Percentiles rank a stretch among this genome's conserved stretches.
Evolutionary conservation across 805 yeast genomes (phyloP).

Genomic region (Candida morakotiae): DNA sequence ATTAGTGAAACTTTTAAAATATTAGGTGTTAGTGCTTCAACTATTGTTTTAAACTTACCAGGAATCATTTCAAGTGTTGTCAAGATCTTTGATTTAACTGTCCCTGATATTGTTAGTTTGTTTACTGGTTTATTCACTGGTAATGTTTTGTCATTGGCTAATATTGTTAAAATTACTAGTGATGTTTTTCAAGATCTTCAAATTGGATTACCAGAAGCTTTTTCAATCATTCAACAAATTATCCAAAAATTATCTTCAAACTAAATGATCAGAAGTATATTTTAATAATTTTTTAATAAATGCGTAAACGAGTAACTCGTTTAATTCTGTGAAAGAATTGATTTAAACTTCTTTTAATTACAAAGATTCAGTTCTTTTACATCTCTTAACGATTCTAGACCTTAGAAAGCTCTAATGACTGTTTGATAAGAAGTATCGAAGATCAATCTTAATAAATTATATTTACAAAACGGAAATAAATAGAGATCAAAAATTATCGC

Average conservation of each 20-base stretch:
- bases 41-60: conserved; percentile 1
- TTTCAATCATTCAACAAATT: background rate
- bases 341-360: too few species aligned
- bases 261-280: too few species aligned
- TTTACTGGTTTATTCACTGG: conserved; percentile 1
- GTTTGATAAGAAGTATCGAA: too few species aligned
- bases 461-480: too few species aligned
- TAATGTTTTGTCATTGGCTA: background rate
- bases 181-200: background rate
- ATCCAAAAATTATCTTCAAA: conserved; percentile 1
- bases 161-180: background rate
- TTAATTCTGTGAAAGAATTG: too few species aligned
- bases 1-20: conserved; percentile 1
- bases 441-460: too few species aligned
- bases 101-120: conserved; percentile 3
- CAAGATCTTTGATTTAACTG: background rate
- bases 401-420: too few species aligned
- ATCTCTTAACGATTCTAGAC: too few species aligned
- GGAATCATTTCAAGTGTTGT: background rate
- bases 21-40: conserved; percentile 1
- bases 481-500: too few species aligned
- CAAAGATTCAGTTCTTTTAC: too few species aligned
- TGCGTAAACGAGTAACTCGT: too few species aligned
- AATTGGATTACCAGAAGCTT: background rate
- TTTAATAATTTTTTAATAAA: too few species aligned